phyloP scores from a whole-genome alignment of 108 stramenopile species.

The Nitzschia palea region DNA sequence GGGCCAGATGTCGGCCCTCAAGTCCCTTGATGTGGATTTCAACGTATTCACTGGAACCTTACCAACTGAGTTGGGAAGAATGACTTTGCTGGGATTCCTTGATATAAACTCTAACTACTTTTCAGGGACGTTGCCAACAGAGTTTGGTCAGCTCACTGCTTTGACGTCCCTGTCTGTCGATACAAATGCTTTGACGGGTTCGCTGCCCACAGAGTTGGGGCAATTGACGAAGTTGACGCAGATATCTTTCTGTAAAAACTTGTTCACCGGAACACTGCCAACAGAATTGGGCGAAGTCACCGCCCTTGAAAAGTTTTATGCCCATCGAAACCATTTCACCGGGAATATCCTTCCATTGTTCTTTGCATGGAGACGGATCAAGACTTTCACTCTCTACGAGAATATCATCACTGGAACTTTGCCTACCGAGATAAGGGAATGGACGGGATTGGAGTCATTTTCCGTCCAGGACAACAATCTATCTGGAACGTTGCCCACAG shows the following conservation, averaged over 20 bases:
- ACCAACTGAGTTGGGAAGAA: slow-evolving; percentile 48
- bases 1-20: slow-evolving; percentile 26
- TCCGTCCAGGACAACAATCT: slow-evolving; percentile 24
- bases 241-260: slow-evolving; percentile 57
- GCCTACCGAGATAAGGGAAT: too few relatives aligned
- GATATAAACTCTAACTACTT: slow-evolving; percentile 13
- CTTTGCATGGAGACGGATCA: slow-evolving; percentile 42
- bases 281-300: slow-evolving; percentile 42
- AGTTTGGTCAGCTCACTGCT: slow-evolving; percentile 34
- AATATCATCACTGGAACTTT: too few relatives aligned
- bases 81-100: slow-evolving; percentile 30
- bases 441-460: too few relatives aligned
- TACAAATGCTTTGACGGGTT: slow-evolving; percentile 32
- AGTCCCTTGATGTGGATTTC: slow-evolving; percentile 26
- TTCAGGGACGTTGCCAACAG: slow-evolving; percentile 40
- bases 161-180: neutral
- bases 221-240: slow-evolving; percentile 19
- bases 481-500: slow-evolving; percentile 20
- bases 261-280: slow-evolving; percentile 51
- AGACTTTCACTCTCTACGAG: too few relatives aligned
- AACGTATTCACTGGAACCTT: slow-evolving; percentile 39
- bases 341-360: slow-evolving; percentile 11
- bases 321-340: slow-evolving; percentile 10
- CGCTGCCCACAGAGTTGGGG: slow-evolving; percentile 34
- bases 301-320: neutral